Evolutionary conservation across 2,329 filamentous ascomycete genomes (phyloP).

Genomic region (Aureobasidium lini): DNA sequence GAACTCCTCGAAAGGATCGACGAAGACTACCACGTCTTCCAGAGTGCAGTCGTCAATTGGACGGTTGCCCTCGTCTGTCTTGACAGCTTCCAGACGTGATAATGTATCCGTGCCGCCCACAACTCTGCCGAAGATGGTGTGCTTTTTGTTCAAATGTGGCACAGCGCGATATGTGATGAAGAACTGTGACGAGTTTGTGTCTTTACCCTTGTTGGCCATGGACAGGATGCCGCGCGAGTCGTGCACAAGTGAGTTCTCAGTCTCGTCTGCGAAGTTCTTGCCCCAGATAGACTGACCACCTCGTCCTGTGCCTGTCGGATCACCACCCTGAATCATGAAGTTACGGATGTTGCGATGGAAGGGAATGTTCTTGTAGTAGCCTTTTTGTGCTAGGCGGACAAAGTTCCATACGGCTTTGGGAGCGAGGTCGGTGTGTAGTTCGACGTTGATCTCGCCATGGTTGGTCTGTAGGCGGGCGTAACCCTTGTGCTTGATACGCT

Average conservation of each 20-base stretch:
- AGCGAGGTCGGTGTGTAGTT: slow-evolving; percentile 83
- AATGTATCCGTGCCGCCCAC: slow-evolving; percentile 65
- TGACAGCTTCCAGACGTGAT: slow-evolving; percentile 66
- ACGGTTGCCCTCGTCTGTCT: slow-evolving; percentile 65
- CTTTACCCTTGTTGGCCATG: slow-evolving; percentile 99
- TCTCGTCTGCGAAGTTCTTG: slow-evolving; percentile 88
- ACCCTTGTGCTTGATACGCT: slow-evolving; percentile 79
- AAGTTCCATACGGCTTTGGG: slow-evolving; percentile 98
- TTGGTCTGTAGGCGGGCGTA: slow-evolving; percentile 88
- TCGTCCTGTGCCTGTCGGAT: slow-evolving; percentile 83
- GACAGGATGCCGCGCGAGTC: slow-evolving; percentile 70
- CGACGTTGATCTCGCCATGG: slow-evolving; percentile 75
- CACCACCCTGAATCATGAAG: slow-evolving; percentile 97
- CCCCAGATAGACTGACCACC: slow-evolving; percentile 91
- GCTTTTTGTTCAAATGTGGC: slow-evolving; percentile 85
- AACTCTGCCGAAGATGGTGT: slow-evolving; percentile 90
- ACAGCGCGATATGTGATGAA: slow-evolving; percentile 85
- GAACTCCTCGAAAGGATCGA: slow-evolving; percentile 95
- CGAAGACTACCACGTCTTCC: slow-evolving; percentile 73
- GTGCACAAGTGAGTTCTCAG: slow-evolving; percentile 83
- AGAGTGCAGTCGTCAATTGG: slow-evolving; percentile 75
- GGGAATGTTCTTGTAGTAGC: slow-evolving; percentile 75
- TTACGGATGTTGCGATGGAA: slow-evolving; percentile 93
- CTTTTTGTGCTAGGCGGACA: slow-evolving; percentile 74
- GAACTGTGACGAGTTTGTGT: slow-evolving; percentile 92